Conservation (phyloP, 306 rosid genomes). For the Clitoria ternatea region DNA sequence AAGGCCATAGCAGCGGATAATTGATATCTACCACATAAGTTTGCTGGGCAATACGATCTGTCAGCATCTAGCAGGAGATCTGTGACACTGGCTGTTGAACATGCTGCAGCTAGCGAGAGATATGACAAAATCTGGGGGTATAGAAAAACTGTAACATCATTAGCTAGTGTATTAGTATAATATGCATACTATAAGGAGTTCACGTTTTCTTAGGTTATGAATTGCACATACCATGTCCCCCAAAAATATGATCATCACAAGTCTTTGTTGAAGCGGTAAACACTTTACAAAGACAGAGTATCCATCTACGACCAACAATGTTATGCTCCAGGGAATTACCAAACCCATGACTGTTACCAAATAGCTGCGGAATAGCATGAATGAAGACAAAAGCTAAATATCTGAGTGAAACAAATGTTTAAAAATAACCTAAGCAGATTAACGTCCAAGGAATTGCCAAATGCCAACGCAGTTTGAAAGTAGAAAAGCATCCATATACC, state of each 20-base stretch:
- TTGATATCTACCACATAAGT: constrained; percentile 70
- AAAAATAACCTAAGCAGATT: background rate
- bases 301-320: constrained; percentile 62
- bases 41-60: constrained; percentile 45
- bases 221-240: constrained; percentile 68
- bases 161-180: constrained; percentile 12
- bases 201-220: background rate
- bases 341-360: constrained; percentile 89
- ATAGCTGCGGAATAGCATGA: constrained; percentile 51
- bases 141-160: constrained; percentile 3
- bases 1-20: constrained; percentile 90
- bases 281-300: constrained; percentile 62
- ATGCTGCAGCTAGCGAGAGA: constrained; percentile 78
- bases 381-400: background rate
- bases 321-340: constrained; percentile 85
- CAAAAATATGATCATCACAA: constrained; percentile 39
- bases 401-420: background rate
- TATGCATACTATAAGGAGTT: background rate
- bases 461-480: background rate
- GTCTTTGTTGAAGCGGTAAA: constrained; percentile 56
- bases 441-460: background rate
- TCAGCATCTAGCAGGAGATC: constrained; percentile 47
- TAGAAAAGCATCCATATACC: background rate
- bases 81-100: constrained; percentile 73
- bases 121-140: constrained; percentile 57